A percentile compares a stretch with the other conserved stretches of the same genome.
phyloP scores from a whole-genome alignment of 305 asterid genomes.

The Solanum hybrid region DNA sequence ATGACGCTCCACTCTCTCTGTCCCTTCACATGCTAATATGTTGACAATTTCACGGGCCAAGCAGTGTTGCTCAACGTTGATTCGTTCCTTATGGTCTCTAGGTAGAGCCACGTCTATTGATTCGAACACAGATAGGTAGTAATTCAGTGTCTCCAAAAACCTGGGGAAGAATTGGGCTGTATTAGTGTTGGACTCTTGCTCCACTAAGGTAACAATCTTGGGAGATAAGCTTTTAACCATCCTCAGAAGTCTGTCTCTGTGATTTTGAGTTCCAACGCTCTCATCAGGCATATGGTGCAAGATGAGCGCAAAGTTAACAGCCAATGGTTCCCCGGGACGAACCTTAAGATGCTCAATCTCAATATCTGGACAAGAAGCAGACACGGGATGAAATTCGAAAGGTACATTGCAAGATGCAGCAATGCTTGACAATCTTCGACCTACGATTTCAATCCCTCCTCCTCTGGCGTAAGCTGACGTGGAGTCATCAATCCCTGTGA shows the following conservation, averaged over 20 bases:
- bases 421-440: constrained; percentile 28
- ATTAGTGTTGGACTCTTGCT: constrained; percentile 45
- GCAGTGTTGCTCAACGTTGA: constrained; percentile 44
- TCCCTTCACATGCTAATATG: constrained; percentile 44
- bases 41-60: constrained; percentile 46
- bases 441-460: constrained; percentile 40
- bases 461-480: constrained; percentile 39
- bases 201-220: constrained; percentile 42
- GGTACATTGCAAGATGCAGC: constrained; percentile 40
- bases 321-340: constrained; percentile 32
- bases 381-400: constrained; percentile 29
- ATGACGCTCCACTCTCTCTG: constrained; percentile 42
- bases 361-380: constrained; percentile 27
- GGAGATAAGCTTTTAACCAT: constrained; percentile 39
- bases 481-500: constrained; percentile 43
- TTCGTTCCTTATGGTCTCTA: constrained; percentile 38
- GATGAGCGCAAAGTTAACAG: constrained; percentile 33
- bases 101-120: constrained; percentile 37
- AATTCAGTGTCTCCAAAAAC: constrained; percentile 31
- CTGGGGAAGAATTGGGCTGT: constrained; percentile 33
- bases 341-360: constrained; percentile 25
- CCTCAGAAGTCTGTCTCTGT: constrained; percentile 37
- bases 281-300: constrained; percentile 51
- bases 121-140: constrained; percentile 36
- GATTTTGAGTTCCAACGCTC: constrained; percentile 31